Base-by-base conservation (phyloP, 2,329 filamentous ascomycete genomes). In the Blastomyces silverae region DNA sequence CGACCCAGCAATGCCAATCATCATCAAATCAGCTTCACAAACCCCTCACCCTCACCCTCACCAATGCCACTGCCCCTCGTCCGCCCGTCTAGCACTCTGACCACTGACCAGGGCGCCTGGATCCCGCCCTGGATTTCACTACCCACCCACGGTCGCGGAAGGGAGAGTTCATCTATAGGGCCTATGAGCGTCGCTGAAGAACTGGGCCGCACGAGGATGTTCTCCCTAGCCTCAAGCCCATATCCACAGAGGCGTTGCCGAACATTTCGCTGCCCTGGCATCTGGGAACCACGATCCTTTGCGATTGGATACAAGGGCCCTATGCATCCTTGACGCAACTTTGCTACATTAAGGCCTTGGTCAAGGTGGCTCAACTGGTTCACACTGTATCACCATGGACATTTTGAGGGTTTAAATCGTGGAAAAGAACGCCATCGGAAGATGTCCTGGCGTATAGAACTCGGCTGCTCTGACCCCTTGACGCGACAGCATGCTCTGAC, bases 1-100 rank as follows among this genome's bases (percentile, higher is more conserved):
- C 42, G 20, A 42, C 11, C 34, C 22, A 17, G 20, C 22, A 39
- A 39, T 61, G 48, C 58, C 58, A 61, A 61, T 61, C 58, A 50
- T 7, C n/a, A n/a, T n/a, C n/a, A n/a, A n/a, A n/a, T 37, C 34
- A 7, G 34, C 34, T 10, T 8, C 34, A 37, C 7, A 8, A 37
- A 37, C 34, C 34, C 34, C 34, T 37, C 34, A 37, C 34, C 28
- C 2, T 2, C 4, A 3, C 34, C n/a, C n/a, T n/a, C n/a, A n/a
- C n/a, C n/a, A 37, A 37, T 0, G 7, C 39, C 22, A 58, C 6
- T 39, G 25, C 20, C 55, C 55, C 55, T 34, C 15, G 55, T 22
- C 55, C 39, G 39, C 10, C 13, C 42, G 42, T 15, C 42, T 15
- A 4, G 42, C 42, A 44, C 13, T 44, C 42, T 44, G 42, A 44